Percentiles rank a stretch among this genome's conserved stretches.
Conservation (phyloP, 768 basidiomycete genomes). For the Leucogyrophana mollusca region DNA sequence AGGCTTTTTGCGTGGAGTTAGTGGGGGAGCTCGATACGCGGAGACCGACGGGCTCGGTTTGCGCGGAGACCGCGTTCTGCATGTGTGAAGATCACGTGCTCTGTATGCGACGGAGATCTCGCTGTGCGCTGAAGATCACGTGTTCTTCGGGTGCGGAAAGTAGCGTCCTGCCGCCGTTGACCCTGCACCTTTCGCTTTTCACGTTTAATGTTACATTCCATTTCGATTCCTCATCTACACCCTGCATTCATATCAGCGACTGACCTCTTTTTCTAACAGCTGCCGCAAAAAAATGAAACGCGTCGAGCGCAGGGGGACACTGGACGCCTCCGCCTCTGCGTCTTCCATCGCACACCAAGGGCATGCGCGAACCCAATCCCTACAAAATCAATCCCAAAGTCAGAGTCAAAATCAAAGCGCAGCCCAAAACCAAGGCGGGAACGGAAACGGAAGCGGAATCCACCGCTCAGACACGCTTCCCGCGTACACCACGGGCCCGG, state of each 20-base stretch:
- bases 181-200: no score
- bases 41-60: no score
- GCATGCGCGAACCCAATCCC: no score
- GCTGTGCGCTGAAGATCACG: no score
- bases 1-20: background rate
- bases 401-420: constrained; percentile 9
- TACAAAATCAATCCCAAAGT: constrained; percentile 11
- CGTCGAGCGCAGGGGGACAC: constrained; percentile 69
- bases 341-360: constrained; percentile 16
- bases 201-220: no score
- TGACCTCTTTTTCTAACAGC: constrained; percentile 28
- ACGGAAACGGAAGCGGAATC: no score
- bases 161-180: no score
- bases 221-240: no score
- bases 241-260: no score
- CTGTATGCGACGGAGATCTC: no score
- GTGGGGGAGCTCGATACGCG: no score
- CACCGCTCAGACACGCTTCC: constrained; percentile 32
- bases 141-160: no score
- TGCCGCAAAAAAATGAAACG: constrained; percentile 89
- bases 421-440: constrained; percentile 18
- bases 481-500: constrained; percentile 7
- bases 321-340: constrained; percentile 35
- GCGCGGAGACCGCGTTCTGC: background rate
- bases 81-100: constrained; percentile 1